These are phyloP conservation scores for Solanum etuberosum DNA, from an alignment of 257 asterid species.

Conservation along the genomic window DNA sequence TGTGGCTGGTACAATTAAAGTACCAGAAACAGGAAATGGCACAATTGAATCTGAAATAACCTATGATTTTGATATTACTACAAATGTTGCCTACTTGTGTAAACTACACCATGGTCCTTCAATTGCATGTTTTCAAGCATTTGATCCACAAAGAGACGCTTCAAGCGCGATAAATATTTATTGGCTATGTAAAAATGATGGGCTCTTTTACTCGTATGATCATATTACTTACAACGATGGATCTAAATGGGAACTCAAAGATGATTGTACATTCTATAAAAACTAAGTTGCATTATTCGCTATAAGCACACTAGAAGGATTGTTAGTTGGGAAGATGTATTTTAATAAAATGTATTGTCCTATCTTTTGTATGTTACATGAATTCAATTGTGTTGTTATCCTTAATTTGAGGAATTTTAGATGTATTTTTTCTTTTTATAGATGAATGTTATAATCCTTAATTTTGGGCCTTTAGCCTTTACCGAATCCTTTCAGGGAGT, in stretches of 20 bases:
- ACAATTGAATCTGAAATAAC: neutral
- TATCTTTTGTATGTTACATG: neutral
- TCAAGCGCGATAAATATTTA: neutral
- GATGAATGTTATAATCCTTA: neutral
- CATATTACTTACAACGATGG: neutral
- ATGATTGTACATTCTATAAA: neutral
- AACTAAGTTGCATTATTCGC: neutral
- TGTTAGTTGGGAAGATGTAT: neutral
- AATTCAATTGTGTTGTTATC: neutral
- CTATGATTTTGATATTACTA: neutral
- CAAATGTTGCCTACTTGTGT: neutral
- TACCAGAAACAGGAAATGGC: neutral
- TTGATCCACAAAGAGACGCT: neutral
- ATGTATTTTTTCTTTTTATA: neutral
- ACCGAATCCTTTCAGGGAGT: too few relatives aligned
- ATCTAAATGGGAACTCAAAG: neutral
- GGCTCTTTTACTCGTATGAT: neutral
- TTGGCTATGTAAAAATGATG: neutral
- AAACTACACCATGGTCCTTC: neutral
- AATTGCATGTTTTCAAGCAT: neutral
- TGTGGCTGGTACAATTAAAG: neutral
- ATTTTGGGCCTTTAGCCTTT: too few relatives aligned
- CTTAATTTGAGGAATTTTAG: neutral
- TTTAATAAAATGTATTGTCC: neutral
- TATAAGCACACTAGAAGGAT: neutral